Evolutionary conservation across 2,329 filamentous ascomycete genomes (phyloP).

Genomic region (Claviceps maximensis): DNA sequence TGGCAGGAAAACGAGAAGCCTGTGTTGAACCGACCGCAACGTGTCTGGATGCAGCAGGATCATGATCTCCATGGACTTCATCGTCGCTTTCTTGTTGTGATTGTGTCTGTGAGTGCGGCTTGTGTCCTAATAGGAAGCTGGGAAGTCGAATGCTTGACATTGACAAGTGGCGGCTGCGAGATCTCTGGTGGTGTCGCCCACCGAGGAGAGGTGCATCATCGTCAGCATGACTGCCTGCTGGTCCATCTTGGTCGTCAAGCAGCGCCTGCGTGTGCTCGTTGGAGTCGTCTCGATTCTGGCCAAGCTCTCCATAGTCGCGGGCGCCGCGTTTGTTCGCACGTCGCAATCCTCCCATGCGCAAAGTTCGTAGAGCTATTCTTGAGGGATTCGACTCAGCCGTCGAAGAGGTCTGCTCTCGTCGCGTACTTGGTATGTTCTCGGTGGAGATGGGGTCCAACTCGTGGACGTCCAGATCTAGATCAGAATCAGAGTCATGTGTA

Average conservation of each 20-base stretch:
- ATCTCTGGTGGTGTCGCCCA: conserved; percentile 14
- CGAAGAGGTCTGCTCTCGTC: conserved; percentile 14
- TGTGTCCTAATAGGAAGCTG: conserved; percentile 43
- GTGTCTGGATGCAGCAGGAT: conserved; percentile 57
- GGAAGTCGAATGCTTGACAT: conserved; percentile 49
- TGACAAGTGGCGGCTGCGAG: conserved; percentile 16
- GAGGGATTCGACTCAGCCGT: conserved; percentile 38
- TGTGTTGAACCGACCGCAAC: conserved; percentile 66
- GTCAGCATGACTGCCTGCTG: conserved; percentile 50
- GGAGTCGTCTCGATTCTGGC: conserved; percentile 38
- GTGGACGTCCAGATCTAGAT: conserved; percentile 61
- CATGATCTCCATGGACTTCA: conserved; percentile 40
- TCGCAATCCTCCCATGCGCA: conserved; percentile 53
- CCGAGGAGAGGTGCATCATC: conserved; percentile 58
- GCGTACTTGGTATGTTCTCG: conserved; percentile 19
- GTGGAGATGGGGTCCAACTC: conserved; percentile 58
- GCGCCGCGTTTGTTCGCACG: conserved; percentile 39
- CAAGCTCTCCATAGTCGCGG: conserved; percentile 47
- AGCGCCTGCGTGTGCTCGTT: conserved; percentile 57
- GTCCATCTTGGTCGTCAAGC: conserved; percentile 49
- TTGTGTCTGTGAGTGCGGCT: conserved; percentile 6
- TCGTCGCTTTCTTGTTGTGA: conserved; percentile 16
- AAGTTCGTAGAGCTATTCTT: conserved; percentile 56
- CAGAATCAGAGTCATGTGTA: conserved; percentile 58
- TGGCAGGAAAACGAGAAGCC: conserved; percentile 67